phyloP scores from a whole-genome alignment of 2,329 filamentous ascomycete species.

The Fusarium sp. region DNA sequence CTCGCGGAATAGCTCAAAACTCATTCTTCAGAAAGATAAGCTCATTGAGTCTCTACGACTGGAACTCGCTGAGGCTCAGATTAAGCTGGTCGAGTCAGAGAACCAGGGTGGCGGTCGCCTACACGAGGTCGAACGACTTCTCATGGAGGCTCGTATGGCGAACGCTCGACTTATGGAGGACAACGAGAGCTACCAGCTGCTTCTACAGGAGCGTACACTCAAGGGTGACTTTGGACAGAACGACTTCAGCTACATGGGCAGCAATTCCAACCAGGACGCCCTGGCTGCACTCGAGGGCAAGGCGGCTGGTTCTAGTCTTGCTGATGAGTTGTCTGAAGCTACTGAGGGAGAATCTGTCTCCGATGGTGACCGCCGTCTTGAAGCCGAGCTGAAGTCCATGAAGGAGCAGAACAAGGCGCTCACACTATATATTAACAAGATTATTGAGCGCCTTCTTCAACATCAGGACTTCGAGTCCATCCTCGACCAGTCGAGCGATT shows the following conservation, averaged over 20 bases:
- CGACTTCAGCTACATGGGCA: constrained; percentile 77
- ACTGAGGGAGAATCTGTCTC: constrained; percentile 65
- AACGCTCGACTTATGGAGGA: constrained; percentile 98
- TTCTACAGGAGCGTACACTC: constrained; percentile 93
- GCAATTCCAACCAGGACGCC: constrained; percentile 69
- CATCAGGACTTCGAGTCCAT: constrained; percentile 96
- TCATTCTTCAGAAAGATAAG: constrained; percentile 95
- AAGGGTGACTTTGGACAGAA: constrained; percentile 90
- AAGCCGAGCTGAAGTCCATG: constrained; percentile 79
- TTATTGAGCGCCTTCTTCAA: constrained; percentile 93
- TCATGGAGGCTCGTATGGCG: constrained; percentile 93
- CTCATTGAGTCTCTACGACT: constrained; percentile 91
- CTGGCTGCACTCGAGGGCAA: constrained; percentile 71
- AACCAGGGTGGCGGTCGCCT: constrained; percentile 89
- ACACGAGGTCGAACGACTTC: constrained; percentile 87
- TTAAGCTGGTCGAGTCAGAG: constrained; percentile 93
- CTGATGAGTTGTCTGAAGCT: constrained; percentile 85
- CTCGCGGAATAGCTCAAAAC: constrained; percentile 87
- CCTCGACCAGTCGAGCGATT: constrained; percentile 79
- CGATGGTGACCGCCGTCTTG: constrained; percentile 73
- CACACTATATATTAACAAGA: constrained; percentile 98
- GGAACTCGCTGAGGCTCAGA: constrained; percentile 93
- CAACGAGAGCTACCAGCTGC: constrained; percentile 96
- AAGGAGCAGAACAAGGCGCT: constrained; percentile 98
- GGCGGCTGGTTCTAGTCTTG: constrained; percentile 68